Conservation (phyloP, 2,329 filamentous ascomycete genomes). For the Ascomycota sp. region DNA sequence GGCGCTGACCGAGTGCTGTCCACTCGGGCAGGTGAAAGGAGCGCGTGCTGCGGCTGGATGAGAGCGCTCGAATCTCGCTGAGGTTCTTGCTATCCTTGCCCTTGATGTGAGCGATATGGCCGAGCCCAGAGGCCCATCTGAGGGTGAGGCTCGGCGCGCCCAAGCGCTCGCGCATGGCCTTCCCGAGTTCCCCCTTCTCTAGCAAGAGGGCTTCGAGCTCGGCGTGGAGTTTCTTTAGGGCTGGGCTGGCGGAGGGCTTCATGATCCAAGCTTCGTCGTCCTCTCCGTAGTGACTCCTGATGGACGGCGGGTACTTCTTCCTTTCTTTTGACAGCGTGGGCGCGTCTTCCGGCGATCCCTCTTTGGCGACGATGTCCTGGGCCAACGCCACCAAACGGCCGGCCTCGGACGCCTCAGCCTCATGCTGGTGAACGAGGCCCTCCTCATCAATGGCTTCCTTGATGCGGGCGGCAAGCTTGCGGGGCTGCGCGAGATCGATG, state of each 20-base stretch:
- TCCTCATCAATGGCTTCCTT: constrained; percentile 74
- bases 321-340: constrained; percentile 31
- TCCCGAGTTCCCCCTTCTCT: constrained; percentile 38
- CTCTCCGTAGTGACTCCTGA: constrained; percentile 35
- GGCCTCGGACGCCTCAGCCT: constrained; percentile 49
- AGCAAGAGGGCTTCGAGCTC: constrained; percentile 35
- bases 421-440: constrained; percentile 59
- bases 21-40: constrained; percentile 70
- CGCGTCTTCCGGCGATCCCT: constrained; percentile 36
- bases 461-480: constrained; percentile 48
- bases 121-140: constrained; percentile 67
- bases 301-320: constrained; percentile 21
- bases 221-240: constrained; percentile 43
- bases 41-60: constrained; percentile 61
- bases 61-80: constrained; percentile 25
- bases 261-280: constrained; percentile 41
- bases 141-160: constrained; percentile 45
- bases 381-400: constrained; percentile 51
- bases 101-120: constrained; percentile 78
- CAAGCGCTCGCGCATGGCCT: constrained; percentile 37
- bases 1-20: constrained; percentile 54
- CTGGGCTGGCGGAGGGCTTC: constrained; percentile 43
- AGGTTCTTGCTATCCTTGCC: constrained; percentile 42
- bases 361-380: constrained; percentile 43
- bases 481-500: constrained; percentile 44